A percentile compares a stretch with the other conserved stretches of the same genome.
These are phyloP conservation scores for Schizosaccharomyces octosporus DNA, from an alignment of 805 yeast genomes.

Conservation along the genomic window DNA sequence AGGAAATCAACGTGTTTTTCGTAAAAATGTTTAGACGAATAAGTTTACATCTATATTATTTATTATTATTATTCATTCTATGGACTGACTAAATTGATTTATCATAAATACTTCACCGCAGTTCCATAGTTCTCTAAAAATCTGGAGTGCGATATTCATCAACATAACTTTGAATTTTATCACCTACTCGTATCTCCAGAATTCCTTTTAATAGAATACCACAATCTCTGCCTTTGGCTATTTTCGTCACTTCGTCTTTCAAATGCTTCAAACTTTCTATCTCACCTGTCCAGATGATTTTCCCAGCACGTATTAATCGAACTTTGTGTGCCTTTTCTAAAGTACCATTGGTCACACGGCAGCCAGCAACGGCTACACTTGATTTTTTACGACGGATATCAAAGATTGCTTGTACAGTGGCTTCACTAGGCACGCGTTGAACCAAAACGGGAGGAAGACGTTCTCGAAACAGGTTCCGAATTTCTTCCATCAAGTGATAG, in stretches of 20 bases:
- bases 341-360: conserved; percentile 47
- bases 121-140: background rate
- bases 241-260: conserved; percentile 55
- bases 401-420: conserved; percentile 47
- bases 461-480: conserved; percentile 35
- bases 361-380: conserved; percentile 56
- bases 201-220: conserved; percentile 51
- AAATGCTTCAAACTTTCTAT: conserved; percentile 55
- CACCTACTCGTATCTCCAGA: conserved; percentile 51
- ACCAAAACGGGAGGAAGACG: conserved; percentile 43
- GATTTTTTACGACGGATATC: conserved; percentile 32
- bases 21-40: too few species aligned
- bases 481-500: conserved; percentile 68
- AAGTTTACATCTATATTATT: too few species aligned
- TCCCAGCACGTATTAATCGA: conserved; percentile 29
- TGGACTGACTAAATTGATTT: too few species aligned
- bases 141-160: conserved; percentile 25
- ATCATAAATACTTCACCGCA: too few species aligned
- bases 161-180: conserved; percentile 48
- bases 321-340: conserved; percentile 34
- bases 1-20: too few species aligned
- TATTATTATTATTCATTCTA: too few species aligned
- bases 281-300: conserved; percentile 29
- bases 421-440: conserved; percentile 38
- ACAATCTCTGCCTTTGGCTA: conserved; percentile 71